Conservation (phyloP, 1,139 yeast species). For the Pichia sp. region DNA sequence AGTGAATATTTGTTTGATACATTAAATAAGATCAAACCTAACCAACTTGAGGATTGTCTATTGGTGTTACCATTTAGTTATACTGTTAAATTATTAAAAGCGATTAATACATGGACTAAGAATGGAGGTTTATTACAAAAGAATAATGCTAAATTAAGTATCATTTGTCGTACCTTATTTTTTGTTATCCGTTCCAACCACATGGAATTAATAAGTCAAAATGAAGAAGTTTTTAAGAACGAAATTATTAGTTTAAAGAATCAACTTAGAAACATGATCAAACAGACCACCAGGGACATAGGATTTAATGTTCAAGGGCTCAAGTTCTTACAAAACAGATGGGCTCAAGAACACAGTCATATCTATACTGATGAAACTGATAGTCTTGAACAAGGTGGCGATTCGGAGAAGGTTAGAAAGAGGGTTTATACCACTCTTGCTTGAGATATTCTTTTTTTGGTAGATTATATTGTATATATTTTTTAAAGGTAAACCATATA, state of each 20-base stretch:
- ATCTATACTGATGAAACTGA: constrained; percentile 72
- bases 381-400: neutral
- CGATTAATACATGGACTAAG: constrained; percentile 71
- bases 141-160: constrained; percentile 46
- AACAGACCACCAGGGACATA: constrained; percentile 47
- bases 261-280: constrained; percentile 50
- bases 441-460: too few species aligned
- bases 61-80: constrained; percentile 86
- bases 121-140: constrained; percentile 36
- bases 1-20: constrained; percentile 74
- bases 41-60: constrained; percentile 89
- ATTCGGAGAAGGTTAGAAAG: constrained; percentile 47
- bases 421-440: constrained; percentile 48
- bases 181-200: constrained; percentile 70
- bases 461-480: too few species aligned
- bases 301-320: constrained; percentile 90
- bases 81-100: constrained; percentile 61
- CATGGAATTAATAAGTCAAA: constrained; percentile 64
- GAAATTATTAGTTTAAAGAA: constrained; percentile 54
- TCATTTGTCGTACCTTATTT: constrained; percentile 69
- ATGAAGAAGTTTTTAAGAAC: constrained; percentile 52
- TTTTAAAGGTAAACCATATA: too few species aligned
- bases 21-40: constrained; percentile 61
- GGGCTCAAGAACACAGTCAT: constrained; percentile 69
- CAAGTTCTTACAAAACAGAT: constrained; percentile 63